Evolutionary conservation across 148 eudicot species (phyloP), one percentile per base, ranked within the genome.

Genomic region (Persicaria tinctoria): DNA sequence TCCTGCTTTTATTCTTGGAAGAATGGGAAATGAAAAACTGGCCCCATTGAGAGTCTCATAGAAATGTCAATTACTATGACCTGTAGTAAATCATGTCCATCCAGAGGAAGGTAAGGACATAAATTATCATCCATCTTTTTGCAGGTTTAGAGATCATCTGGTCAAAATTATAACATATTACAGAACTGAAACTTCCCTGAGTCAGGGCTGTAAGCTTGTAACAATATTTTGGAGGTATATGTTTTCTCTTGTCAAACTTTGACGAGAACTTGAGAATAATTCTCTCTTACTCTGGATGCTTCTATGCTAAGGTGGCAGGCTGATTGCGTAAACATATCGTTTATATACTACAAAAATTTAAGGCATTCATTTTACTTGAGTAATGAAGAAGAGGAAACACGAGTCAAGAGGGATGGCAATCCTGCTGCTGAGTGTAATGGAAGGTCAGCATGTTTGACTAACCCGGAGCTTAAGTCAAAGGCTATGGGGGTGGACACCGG

Each of bases 151-250:
- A 82, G 97, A 94, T 73, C 96, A 93, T 41, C 85, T 91, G 70
- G 97, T 94, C 81, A 94, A 94, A 82, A 94, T 94, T 76, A 81
- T 91, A 68, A 91, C 97, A 6, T 96, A 94, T 80, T 94, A 94
- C 79, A 86, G 97, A 81, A 94, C 98, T 0, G 98, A 94, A 86
- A 94, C 98, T 77, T 94, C 98, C 73, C 97, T 94, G 59, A 86
- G 97, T 82, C 91, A 91, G 77, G 98, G 98, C 50, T 94, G 98
- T 77, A 91, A 94, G 72, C 93, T 53, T 94, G 98, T 77, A 91
- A 94, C 74, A 93, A 87, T 73, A 94, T 94, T 62, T 81, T 94
- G 5, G 90, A 94, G 98, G 98, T 94, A 81, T 53, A 60, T 48
- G 10, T 20, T 60, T 60, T 60, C 64, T 60, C 68, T 7, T 27